Base-by-base conservation (phyloP, 1,139 yeast genomes). In the Diutina siamensis region DNA sequence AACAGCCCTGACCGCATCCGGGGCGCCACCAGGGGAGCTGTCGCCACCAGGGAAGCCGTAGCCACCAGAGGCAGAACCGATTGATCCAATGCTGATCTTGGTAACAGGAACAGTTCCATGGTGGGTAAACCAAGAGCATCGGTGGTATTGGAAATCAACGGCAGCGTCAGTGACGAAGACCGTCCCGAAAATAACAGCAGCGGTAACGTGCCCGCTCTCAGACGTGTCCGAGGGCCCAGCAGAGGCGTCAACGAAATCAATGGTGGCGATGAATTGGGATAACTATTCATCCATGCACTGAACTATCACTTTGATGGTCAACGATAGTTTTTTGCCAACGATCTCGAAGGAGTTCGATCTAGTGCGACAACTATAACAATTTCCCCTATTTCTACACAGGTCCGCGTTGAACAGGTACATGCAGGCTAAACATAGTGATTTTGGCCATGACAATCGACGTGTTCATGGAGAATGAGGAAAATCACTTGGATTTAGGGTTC, bases 181-280 rank as follows among this genome's bases (percentile, higher is more conserved):
- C 44, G 40, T 5, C 48, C 46, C 45, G 50, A 51, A 45, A 58
- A 48, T 46, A 71, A 62, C 41, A 71, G 61, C n/a, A 78, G 68
- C 2, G 80, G 78, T 31, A 74, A 56, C 13, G 83, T 77, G 2
- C 81, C 82, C 3, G 83, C 76, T 53, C 83, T 64, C 50, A 73
- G 68, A 15, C 46, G 42, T 15, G 44, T 21, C 13, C 19, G 18
- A 19, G 40, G 40, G 18, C 22, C 21, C 22, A 22, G 38, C 33
- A 53, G 58, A 13, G 65, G 62, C 12, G 67, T 62, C 42, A 63
- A 53, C 13, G 65, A 57, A 35, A 63, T 61, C 25, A 64, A 48
- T n/a, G 67, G 68, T 19, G 68, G 67, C n/a, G 66, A 59, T 40
- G 64, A 60, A 48, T 61, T 60, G 2, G 27, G 28, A 13, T 20